Percentiles rank a stretch among this genome's conserved stretches.
These are phyloP conservation scores for Ceratobasidium theobromae DNA, from an alignment of 1,284 basidiomycete species.

Conservation along the genomic window DNA sequence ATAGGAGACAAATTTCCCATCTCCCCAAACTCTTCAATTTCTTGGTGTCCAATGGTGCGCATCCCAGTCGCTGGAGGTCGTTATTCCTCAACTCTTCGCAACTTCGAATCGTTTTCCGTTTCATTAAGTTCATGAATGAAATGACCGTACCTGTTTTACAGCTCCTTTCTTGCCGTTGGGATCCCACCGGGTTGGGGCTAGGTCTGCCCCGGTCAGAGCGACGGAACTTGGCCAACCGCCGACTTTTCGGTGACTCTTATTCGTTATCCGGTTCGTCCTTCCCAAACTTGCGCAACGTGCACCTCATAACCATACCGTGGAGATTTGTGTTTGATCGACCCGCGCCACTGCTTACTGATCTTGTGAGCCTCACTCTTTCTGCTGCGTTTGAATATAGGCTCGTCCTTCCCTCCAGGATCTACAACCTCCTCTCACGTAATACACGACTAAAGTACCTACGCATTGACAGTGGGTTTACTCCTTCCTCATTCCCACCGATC, in stretches of 20 bases:
- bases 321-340: background rate
- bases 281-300: background rate
- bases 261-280: background rate
- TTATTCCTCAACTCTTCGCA: background rate
- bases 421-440: background rate
- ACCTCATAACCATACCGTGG: background rate
- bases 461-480: no score
- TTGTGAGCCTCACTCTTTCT: background rate
- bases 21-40: background rate
- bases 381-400: background rate
- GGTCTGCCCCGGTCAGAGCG: background rate
- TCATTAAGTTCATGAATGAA: background rate
- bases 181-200: background rate
- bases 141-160: background rate
- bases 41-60: background rate
- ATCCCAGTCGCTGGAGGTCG: background rate
- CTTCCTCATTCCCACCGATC: no score
- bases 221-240: background rate
- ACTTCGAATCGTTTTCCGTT: background rate
- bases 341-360: conserved; percentile 5
- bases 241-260: background rate
- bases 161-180: conserved; percentile 15
- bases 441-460: no score
- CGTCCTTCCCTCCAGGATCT: background rate
- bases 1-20: background rate